Conservation (phyloP, 2,329 filamentous ascomycete genomes). For the Parastagonospora avenae region DNA sequence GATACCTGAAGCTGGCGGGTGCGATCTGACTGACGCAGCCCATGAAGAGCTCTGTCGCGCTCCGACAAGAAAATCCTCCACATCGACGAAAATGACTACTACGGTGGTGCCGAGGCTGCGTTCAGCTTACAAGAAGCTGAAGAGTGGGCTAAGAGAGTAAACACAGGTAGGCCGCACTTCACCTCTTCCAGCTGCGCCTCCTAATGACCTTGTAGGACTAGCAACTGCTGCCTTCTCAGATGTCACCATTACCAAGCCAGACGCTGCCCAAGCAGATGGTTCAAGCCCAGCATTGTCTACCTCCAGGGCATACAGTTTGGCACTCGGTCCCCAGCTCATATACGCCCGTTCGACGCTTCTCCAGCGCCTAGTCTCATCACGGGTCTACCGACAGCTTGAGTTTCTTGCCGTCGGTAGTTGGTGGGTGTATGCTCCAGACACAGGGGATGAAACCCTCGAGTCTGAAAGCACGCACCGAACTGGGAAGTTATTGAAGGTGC, state of each 20-base stretch:
- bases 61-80: conserved; percentile 91
- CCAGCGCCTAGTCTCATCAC: conserved; percentile 82
- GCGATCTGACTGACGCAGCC: conserved; percentile 74
- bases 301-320: conserved; percentile 79
- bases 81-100: conserved; percentile 84
- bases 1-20: conserved; percentile 26
- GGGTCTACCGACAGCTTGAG: conserved; percentile 85
- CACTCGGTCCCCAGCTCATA: conserved; percentile 83
- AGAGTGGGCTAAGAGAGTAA: conserved; percentile 66
- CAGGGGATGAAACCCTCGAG: conserved; percentile 3
- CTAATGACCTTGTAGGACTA: conserved; percentile 20
- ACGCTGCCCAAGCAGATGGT: conserved; percentile 20
- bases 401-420: conserved; percentile 93
- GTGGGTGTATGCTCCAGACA: conserved; percentile 68
- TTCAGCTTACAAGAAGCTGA: conserved; percentile 83
- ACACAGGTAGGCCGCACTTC: conserved; percentile 32
- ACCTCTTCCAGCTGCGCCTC: not conserved
- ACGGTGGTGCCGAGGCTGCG: conserved; percentile 84
- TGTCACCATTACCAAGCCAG: conserved; percentile 41
- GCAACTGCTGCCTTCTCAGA: conserved; percentile 31
- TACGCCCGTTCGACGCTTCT: conserved; percentile 82
- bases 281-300: conserved; percentile 56
- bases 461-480: not conserved
- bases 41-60: conserved; percentile 82
- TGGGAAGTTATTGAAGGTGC: conserved; percentile 69